Base-by-base conservation (phyloP, 495 filamentous ascomycete genomes). In the Ramalina intermedia region DNA sequence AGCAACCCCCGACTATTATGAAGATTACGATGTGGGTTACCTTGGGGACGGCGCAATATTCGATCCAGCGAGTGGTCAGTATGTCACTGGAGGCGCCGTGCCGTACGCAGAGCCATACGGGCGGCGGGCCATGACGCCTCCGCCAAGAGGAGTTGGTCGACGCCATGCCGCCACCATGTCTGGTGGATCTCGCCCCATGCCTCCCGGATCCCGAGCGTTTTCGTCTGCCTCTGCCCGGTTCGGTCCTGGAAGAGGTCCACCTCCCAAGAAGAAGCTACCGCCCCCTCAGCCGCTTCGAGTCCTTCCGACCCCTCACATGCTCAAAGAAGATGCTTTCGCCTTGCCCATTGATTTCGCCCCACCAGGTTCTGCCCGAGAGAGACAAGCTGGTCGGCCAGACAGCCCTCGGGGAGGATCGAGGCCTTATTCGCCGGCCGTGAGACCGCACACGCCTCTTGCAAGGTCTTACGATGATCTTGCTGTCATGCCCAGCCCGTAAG, bases 121-220 rank as follows among this genome's bases (percentile, higher is more conserved):
- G 51, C 86, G 91, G 58, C 83, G 91, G 52, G 93, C 91, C 39
- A 98, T 98, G 91, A 96, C 93, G 24, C 91, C 91, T 26, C 93
- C 91, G 16, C 89, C 91, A 18, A 76, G 80, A 13, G 81, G 78
- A 43, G 86, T 85, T 71, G 74, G 75, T 50, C 73, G 75, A 37
- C 62, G 70, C 41, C 61, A 75, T 61, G 66, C 67, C 61, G 62
- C 70, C 41, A 66, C 68, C 41, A 63, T 70, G 53, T 71, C 73
- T 6, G 69, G 72, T 27, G 63, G 68, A 54, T 61, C 59, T 35
- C 70, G 66, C 36, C 66, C 69, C 43, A 58, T 60, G 42, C 61
- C 64, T n/a, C 67, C 75, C 4, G 67, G 68, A 3, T 68, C 73
- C n/a, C 79, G 81, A 46, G 79, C 81, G 3, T 80, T 74, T 46